Base-by-base conservation (phyloP, 805 yeast genomes). In the Metschnikowia chrysomelidarum region DNA sequence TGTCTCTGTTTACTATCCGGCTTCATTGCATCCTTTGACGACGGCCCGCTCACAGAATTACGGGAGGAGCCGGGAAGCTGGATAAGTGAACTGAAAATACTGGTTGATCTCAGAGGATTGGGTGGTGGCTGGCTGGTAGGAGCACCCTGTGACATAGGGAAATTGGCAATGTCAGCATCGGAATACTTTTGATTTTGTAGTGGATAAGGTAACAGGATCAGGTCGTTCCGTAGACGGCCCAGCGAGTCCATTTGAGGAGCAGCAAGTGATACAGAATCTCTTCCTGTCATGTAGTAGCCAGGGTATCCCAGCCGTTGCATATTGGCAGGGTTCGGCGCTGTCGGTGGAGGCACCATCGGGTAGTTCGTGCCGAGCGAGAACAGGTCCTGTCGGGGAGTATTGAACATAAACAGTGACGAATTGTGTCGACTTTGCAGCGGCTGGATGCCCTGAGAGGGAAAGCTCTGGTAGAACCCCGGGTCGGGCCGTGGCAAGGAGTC, bases 151-250 rank as follows among this genome's bases (percentile, higher is more conserved):
- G 36, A 35, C 36, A 32, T 27, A 13, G 31, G 23, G 25, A 25
- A 23, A 16, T 28, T 29, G 11, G 27, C 30, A 8, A 34, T 24
- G 13, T 32, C 38, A 12, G 13, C 26, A 14, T 40, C 46, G 6
- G 27, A 28, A 27, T 29, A 37, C 17, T 32, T 39, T 3, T 38
- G 21, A 2, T 36, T 18, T 4, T 40, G 38, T 11, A 56, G 45
- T 3, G 68, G 67, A 11, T 69, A 71, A 2, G 70, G 72, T 5
- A 66, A 49, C 25, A 49, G 60, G 7, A 66, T 57, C 18, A 63
- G 56, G 38, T 66, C 71, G 8, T 67, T 68, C 19, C 71, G 47
- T 16, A 66, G 58, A 30, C 69, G 47, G 8, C 40, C 34, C 21
- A 3, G 34, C 20, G n/a, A 34, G 11, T 41, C 49, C 7, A 38